Percentiles rank a stretch among this genome's conserved stretches.
phyloP scores from a whole-genome alignment of 2,329 filamentous ascomycete species.

The Coniochaeta pulveracea region DNA sequence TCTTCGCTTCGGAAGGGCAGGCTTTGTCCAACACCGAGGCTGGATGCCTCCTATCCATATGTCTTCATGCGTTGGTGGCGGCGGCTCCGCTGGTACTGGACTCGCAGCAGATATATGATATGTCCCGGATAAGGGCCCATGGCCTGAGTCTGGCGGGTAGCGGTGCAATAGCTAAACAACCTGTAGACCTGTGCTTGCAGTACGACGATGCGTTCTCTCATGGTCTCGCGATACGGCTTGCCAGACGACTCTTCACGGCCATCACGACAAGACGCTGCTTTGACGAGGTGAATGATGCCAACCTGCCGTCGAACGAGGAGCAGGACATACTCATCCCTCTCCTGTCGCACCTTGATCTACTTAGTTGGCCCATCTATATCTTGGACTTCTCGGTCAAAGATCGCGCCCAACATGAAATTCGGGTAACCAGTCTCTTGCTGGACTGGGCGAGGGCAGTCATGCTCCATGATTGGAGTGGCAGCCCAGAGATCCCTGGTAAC shows the following conservation, averaged over 20 bases:
- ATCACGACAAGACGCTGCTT: conserved; percentile 42
- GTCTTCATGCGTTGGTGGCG: conserved; percentile 51
- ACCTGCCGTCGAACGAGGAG: conserved; percentile 19
- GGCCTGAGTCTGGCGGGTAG: conserved; percentile 37
- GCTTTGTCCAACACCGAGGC: conserved; percentile 36
- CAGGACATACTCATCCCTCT: conserved; percentile 35
- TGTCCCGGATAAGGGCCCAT: conserved; percentile 48
- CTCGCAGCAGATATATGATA: conserved; percentile 38
- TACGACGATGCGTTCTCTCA: conserved; percentile 55
- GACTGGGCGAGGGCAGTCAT: conserved; percentile 69
- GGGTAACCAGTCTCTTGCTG: conserved; percentile 44
- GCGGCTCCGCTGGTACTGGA: conserved; percentile 39
- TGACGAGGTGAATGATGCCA: conserved; percentile 28
- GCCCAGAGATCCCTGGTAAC: conserved; percentile 56
- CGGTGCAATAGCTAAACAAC: conserved; percentile 32
- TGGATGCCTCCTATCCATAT: conserved; percentile 44
- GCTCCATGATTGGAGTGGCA: conserved; percentile 71
- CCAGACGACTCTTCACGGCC: conserved; percentile 45
- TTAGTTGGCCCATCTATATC: conserved; percentile 29
- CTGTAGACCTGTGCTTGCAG: conserved; percentile 38
- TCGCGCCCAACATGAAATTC: conserved; percentile 43
- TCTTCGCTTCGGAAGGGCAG: conserved; percentile 21
- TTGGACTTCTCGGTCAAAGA: conserved; percentile 39
- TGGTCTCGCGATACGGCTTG: conserved; percentile 46
- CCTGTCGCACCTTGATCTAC: conserved; percentile 40